Percentiles rank a stretch among this genome's conserved stretches.
Conservation (phyloP, 2,329 filamentous ascomycete genomes). For the Aspergillus clavatus region DNA sequence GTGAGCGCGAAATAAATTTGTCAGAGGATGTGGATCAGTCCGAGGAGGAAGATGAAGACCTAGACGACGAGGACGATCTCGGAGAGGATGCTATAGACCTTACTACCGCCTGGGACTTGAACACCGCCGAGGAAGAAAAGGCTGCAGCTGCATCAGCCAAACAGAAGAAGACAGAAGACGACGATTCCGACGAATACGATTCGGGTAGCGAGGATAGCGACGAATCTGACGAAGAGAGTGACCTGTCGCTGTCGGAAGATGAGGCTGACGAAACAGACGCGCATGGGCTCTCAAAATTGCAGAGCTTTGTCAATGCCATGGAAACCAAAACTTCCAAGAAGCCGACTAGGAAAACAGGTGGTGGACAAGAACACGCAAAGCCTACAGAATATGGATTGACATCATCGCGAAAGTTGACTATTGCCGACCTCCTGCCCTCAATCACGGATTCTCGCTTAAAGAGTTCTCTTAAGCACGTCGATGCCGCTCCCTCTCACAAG, state of each 20-base stretch:
- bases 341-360: slow-evolving; percentile 32
- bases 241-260: slow-evolving; percentile 40
- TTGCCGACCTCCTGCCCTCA: slow-evolving; percentile 69
- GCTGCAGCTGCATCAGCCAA: slow-evolving; percentile 26
- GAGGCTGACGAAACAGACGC: slow-evolving; percentile 39
- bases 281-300: slow-evolving; percentile 58
- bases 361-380: slow-evolving; percentile 58
- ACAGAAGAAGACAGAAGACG: slow-evolving; percentile 23
- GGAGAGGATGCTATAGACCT: slow-evolving; percentile 61
- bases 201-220: slow-evolving; percentile 47
- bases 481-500: slow-evolving; percentile 35
- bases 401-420: slow-evolving; percentile 62
- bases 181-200: slow-evolving; percentile 33
- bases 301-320: slow-evolving; percentile 65
- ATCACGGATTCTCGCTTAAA: slow-evolving; percentile 71
- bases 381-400: slow-evolving; percentile 57
- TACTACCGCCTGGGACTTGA: slow-evolving; percentile 57
- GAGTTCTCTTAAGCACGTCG: slow-evolving; percentile 71
- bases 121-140: slow-evolving; percentile 39
- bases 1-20: slow-evolving; percentile 42
- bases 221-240: slow-evolving; percentile 40
- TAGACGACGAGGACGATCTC: slow-evolving; percentile 56
- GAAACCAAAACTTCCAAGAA: slow-evolving; percentile 37
- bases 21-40: slow-evolving; percentile 48
- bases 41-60: slow-evolving; percentile 31